Conservation (phyloP, 2,329 filamentous ascomycete genomes). For the Pseudofabraea citricarpa region DNA sequence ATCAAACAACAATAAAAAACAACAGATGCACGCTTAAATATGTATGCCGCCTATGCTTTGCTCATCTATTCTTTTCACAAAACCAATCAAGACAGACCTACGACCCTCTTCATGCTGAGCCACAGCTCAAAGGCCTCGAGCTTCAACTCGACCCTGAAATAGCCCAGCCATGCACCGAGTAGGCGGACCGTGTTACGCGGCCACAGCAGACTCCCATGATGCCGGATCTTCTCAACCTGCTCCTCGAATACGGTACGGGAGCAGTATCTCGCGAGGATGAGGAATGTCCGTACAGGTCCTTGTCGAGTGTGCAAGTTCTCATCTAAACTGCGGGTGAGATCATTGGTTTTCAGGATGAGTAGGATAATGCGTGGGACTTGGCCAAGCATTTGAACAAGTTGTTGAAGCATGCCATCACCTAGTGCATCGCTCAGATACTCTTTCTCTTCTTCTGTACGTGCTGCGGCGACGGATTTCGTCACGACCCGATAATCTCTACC, state of each 20-base stretch:
- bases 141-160: constrained; percentile 56
- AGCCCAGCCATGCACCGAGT: constrained; percentile 52
- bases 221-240: constrained; percentile 52
- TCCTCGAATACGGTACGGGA: constrained; percentile 62
- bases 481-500: constrained; percentile 84
- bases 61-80: too few species aligned
- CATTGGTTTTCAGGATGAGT: constrained; percentile 95
- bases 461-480: constrained; percentile 46
- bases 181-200: constrained; percentile 51
- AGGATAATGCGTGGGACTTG: constrained; percentile 89
- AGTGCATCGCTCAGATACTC: constrained; percentile 79
- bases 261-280: constrained; percentile 67
- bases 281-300: constrained; percentile 59
- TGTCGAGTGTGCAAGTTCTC: constrained; percentile 77
- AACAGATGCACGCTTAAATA: too few species aligned
- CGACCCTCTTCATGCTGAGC: constrained; percentile 48
- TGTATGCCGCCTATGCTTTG: too few species aligned
- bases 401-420: constrained; percentile 81
- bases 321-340: constrained; percentile 88
- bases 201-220: constrained; percentile 50
- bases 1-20: too few species aligned
- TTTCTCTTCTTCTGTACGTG: constrained; percentile 70
- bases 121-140: constrained; percentile 60
- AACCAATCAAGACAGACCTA: constrained; percentile 23
- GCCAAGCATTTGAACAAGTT: constrained; percentile 82